Evolutionary conservation across 1,284 basidiomycete genomes (phyloP), one percentile per base, ranked within the genome.

Genomic region (Papiliotrema flavescens): DNA sequence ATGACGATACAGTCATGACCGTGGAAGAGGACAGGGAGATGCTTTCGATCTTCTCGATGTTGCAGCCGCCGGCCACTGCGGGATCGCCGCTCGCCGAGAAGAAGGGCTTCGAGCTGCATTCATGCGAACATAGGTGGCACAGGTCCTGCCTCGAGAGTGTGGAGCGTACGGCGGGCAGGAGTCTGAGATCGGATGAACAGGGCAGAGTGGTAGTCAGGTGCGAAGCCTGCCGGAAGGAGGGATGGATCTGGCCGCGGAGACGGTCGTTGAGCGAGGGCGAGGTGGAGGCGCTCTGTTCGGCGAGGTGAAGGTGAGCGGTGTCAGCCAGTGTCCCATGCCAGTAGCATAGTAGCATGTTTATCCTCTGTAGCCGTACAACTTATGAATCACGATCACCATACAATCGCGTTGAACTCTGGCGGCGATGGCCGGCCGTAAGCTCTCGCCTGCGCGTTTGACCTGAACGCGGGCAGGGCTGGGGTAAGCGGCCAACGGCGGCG

Each of bases 111-210:
- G 60, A 64, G 24, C 51, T 65, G 24, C 57, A 69, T 37, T 60
- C 64, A 9, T 73, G 71, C 49, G 49, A 47, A 17, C 71, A 73
- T 59, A 53, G 64, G 41, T 73, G 67, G 69, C 71, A 73, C 60
- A 53, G 69, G 20, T 42, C 57, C 3, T 73, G 71, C 52, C 48
- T 71, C 9, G 69, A 71, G 51, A 59, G 54, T 1, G 57, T 64
- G 1, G 66, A 67, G 57, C 56, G 66, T 22, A 61, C 51, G 15
- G 62, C 63, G 11, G 70, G 65, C n/a, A 50, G 65, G 28, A 23
- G 22, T 37, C 36, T 48, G 15, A 39, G 32, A 14, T 26, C 11
- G 9, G 59, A 61, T 40, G 59, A 55, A n/a, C 57, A 63, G 17
- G 65, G 61, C 19, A 60, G 63, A 40, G 52, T 65, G 37, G 69